These are phyloP conservation scores for Hanseniaspora clermontiae DNA, from an alignment of 805 yeast species.

Conservation along the genomic window DNA sequence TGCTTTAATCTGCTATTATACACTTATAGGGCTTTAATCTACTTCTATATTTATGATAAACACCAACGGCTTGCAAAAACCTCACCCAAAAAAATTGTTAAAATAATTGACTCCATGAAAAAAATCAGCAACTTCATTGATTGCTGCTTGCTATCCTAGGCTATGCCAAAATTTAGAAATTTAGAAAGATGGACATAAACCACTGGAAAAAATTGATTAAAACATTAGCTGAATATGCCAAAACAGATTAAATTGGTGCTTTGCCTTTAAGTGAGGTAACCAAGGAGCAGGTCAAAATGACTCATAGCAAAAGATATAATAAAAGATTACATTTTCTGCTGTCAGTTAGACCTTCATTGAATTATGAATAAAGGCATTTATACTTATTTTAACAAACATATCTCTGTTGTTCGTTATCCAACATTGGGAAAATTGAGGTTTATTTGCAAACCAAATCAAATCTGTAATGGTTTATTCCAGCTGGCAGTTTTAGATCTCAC, in stretches of 20 bases:
- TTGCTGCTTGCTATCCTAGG: slow-evolving; percentile 31
- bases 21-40: too few species aligned
- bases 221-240: slow-evolving; percentile 42
- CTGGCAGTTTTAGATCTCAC: slow-evolving; percentile 40
- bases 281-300: slow-evolving; percentile 47
- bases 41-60: slow-evolving; percentile 65
- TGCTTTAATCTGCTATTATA: too few species aligned
- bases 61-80: too few species aligned
- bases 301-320: slow-evolving; percentile 33
- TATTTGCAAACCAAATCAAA: slow-evolving; percentile 51
- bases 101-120: slow-evolving; percentile 40
- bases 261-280: slow-evolving; percentile 65
- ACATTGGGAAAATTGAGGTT: slow-evolving; percentile 75
- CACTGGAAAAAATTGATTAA: slow-evolving; percentile 48
- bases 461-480: slow-evolving; percentile 37
- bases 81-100: too few species aligned
- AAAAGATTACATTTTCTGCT: slow-evolving; percentile 44
- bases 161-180: slow-evolving; percentile 50
- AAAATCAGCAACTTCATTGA: slow-evolving; percentile 38
- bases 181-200: slow-evolving; percentile 55
- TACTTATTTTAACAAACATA: slow-evolving; percentile 42
- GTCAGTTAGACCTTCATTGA: slow-evolving; percentile 68
- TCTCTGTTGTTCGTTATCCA: slow-evolving; percentile 67
- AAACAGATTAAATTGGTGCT: slow-evolving; percentile 54
- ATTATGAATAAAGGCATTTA: slow-evolving; percentile 51